Base-by-base conservation (phyloP, 2,329 filamentous ascomycete genomes). In the Cytospora paraplurivora region DNA sequence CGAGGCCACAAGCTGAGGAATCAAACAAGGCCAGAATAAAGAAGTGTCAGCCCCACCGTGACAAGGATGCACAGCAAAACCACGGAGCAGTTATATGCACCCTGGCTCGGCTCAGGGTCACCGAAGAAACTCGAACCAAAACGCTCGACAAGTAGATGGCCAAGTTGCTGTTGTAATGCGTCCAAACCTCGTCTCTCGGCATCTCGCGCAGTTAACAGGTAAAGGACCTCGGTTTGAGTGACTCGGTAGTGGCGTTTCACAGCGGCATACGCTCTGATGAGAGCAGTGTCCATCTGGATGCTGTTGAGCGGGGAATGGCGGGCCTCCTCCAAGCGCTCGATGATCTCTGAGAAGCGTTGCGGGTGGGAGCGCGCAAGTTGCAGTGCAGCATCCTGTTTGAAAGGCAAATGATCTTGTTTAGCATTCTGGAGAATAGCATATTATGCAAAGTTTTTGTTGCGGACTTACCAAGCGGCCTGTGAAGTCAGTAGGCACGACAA, bases 271-370 rank as follows among this genome's bases (percentile, higher is more conserved):
- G 44, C 44, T 21, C 44, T 47, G 44, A 47, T 12, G 44, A 47
- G 44, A 47, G 44, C 44, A 47, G 44, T 47, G n/a, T 47, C 44
- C 44, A 47, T 47, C n/a, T 12, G n/a, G n/a, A 47, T 10, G 44
- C 44, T 47, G 44, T 47, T 47, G n/a, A 47, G n/a, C 2, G 44
- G 44, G 3, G 44, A 17, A 17, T 12, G 19, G 7, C 44, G 44
- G 6, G 44, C 44, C n/a, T 47, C 44, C 10, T 47, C 44, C 44
- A 47, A 17, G 11, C 44, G 44, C 3, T 21, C n/a, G n/a, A 21
- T 19, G 12, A 47, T 47, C 17, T 47, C 44, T 11, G n/a, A 47
- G n/a, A 47, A 47, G n/a, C 12, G n/a, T 47, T 47, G 44, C 11
- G 8, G 44, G n/a, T 47, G 44, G 10, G 44, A 47, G n/a, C 44